Conservation (phyloP, 495 filamentous ascomycete species). For the Lepraria neglecta region DNA sequence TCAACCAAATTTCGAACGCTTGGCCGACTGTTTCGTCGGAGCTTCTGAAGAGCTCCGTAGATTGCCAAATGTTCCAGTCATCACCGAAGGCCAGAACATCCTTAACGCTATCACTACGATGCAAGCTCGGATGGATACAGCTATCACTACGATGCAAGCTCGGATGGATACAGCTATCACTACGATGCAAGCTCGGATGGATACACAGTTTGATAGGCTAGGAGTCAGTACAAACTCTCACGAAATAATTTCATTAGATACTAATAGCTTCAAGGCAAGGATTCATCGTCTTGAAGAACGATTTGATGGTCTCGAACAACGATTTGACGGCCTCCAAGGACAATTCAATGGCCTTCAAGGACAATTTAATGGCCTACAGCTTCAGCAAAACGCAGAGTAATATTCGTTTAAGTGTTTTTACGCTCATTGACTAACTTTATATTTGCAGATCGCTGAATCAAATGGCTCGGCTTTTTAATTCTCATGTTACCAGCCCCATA, state of each 20-base stretch:
- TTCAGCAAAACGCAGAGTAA: neutral
- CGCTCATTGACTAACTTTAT: neutral
- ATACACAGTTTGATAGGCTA: neutral
- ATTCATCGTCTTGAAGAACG: neutral
- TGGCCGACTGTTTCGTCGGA: neutral
- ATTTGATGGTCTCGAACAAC: neutral
- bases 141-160: too few relatives aligned
- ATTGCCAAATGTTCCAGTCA: neutral
- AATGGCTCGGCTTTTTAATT: neutral
- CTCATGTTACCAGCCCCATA: neutral
- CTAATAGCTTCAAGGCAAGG: neutral
- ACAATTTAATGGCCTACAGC: neutral
- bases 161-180: too few relatives aligned
- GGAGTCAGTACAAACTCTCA: neutral
- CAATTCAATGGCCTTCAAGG: neutral
- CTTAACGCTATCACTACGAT: neutral
- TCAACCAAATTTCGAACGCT: neutral
- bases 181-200: neutral
- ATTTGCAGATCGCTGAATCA: neutral
- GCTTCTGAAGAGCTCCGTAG: neutral
- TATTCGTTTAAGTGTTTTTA: neutral
- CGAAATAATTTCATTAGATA: neutral
- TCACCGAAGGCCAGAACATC: neutral
- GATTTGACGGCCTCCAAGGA: neutral
- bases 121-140: too few relatives aligned